These are phyloP conservation scores for Coemansia sp. DNA, from an alignment of 192 early-diverging fungal species.

Conservation along the genomic window DNA sequence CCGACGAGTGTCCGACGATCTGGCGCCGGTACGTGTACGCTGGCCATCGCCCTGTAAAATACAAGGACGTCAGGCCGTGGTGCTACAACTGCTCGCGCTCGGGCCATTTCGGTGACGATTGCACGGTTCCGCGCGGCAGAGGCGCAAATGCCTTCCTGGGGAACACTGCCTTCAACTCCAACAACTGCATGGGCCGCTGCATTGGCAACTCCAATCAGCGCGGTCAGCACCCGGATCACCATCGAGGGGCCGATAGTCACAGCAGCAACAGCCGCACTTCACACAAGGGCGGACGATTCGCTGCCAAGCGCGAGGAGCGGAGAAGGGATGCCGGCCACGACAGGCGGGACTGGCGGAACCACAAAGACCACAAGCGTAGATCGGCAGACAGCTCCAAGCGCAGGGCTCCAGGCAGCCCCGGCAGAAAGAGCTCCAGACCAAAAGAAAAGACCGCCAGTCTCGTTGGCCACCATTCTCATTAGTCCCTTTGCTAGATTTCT, in stretches of 20 bases:
- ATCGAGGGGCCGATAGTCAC: constrained; percentile 5
- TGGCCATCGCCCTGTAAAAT: constrained; percentile 8
- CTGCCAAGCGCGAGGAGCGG: constrained; percentile 13
- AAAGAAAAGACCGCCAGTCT: not conserved
- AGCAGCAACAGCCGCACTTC: constrained; percentile 4
- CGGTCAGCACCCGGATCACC: not conserved
- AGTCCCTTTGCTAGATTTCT: not conserved
- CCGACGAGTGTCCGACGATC: constrained; percentile 47
- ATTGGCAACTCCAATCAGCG: constrained; percentile 9
- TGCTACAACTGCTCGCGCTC: constrained; percentile 48
- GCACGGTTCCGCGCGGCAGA: constrained; percentile 10
- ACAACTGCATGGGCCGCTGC: constrained; percentile 36
- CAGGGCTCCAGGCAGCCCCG: not conserved
- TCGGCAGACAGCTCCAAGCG: not conserved
- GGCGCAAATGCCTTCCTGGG: constrained; percentile 18
- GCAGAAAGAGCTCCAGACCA: constrained; percentile 2
- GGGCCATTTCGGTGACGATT: constrained; percentile 52
- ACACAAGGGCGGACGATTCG: not conserved
- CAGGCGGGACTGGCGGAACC: constrained; percentile 8
- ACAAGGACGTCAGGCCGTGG: constrained; percentile 33
- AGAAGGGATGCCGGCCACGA: constrained; percentile 14
- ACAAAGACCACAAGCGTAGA: not conserved
- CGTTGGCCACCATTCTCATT: not conserved
- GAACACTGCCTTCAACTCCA: constrained; percentile 29
- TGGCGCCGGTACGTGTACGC: constrained; percentile 50